Base-by-base conservation (phyloP, 2,329 filamentous ascomycete genomes). In the Corynespora cassiicola region DNA sequence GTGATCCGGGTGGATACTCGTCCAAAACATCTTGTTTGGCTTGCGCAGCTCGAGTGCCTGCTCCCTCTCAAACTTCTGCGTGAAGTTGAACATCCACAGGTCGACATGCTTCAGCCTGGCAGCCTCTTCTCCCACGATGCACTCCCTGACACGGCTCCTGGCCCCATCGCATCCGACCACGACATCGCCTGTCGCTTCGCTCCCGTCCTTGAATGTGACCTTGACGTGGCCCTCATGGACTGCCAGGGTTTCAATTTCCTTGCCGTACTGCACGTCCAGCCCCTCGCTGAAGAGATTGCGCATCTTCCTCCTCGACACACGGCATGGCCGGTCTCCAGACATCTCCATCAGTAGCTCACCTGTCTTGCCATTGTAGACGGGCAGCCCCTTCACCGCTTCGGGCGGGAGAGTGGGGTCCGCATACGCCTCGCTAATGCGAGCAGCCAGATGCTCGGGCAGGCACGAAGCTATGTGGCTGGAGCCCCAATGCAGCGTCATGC, bases 401-500 rank as follows among this genome's bases (percentile, higher is more conserved):
- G 44, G 36, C 14, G 12, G 22, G 18, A 56, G 31, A 5, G 36
- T 37, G 4, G 50, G 48, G 38, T 60, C 52, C 31, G 50, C 54
- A 16, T 55, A 58, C n/a, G 52, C 41, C 36, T 60, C 56, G n/a
- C 45, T 16, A 19, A 60, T 49, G 20, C 56, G 50, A 2, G 36
- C 48, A 18, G 42, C 19, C 16, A 60, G 52, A 2, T 43, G 22
- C 1, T 38, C 27, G 12, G 56, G 52, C 5, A 60, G 52, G 15
- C 48, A 56, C 7, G 42, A 46, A 14, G 39, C 31, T 20, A 56
- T 43, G 33, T 58, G 52, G 7, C 37, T 31, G 8, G 41, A 36
- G 27, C 52, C 52, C 52, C 56, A 54, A 28, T 58, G 56, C 3
- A 60, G 45, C 4, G 54, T 58, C 52, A 60, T 60, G 40, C 54